These are phyloP conservation scores for Wickerhamiella kazuoi DNA, from an alignment of 805 yeast genomes.

Conservation along the genomic window DNA sequence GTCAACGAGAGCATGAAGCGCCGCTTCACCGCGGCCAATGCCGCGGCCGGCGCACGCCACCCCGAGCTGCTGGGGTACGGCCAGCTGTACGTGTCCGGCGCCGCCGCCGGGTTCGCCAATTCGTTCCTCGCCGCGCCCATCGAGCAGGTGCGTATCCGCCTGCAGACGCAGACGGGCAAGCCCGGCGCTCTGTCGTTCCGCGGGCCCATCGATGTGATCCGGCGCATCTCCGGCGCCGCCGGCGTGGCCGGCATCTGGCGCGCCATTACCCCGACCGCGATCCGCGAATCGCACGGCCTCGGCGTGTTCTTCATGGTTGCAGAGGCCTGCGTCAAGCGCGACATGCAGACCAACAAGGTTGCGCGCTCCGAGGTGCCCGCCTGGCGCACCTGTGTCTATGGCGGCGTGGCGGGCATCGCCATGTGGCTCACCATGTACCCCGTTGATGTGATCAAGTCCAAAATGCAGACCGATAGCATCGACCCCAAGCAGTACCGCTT, in stretches of 20 bases:
- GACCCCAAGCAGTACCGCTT: slow-evolving; percentile 41
- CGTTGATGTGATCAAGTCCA: slow-evolving; percentile 78
- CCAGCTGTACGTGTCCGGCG: slow-evolving; percentile 72
- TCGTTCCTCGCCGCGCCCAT: slow-evolving; percentile 83
- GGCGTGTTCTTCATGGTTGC: slow-evolving; percentile 77
- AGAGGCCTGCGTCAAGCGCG: slow-evolving; percentile 66
- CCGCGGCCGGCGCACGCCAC: slow-evolving; percentile 17
- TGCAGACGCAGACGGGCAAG: slow-evolving; percentile 60
- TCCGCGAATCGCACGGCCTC: slow-evolving; percentile 75
- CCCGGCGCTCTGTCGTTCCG: slow-evolving; percentile 27
- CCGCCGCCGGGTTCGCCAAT: slow-evolving; percentile 84
- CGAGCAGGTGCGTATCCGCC: slow-evolving; percentile 83
- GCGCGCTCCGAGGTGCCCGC: slow-evolving; percentile 65
- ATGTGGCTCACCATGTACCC: slow-evolving; percentile 82
- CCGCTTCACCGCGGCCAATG: slow-evolving; percentile 32
- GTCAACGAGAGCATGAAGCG: slow-evolving; percentile 91
- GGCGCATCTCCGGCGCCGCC: slow-evolving; percentile 33
- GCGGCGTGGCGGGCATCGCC: slow-evolving; percentile 81
- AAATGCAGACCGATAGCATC: slow-evolving; percentile 60
- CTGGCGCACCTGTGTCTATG: slow-evolving; percentile 70
- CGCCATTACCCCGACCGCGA: slow-evolving; percentile 67
- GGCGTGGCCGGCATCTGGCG: slow-evolving; percentile 53
- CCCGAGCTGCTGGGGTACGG: slow-evolving; percentile 22
- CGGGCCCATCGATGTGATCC: slow-evolving; percentile 63
- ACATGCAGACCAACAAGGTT: slow-evolving; percentile 30